Evolutionary conservation across 2,329 filamentous ascomycete species (phyloP).

Genomic region (Thelonectria rubi): DNA sequence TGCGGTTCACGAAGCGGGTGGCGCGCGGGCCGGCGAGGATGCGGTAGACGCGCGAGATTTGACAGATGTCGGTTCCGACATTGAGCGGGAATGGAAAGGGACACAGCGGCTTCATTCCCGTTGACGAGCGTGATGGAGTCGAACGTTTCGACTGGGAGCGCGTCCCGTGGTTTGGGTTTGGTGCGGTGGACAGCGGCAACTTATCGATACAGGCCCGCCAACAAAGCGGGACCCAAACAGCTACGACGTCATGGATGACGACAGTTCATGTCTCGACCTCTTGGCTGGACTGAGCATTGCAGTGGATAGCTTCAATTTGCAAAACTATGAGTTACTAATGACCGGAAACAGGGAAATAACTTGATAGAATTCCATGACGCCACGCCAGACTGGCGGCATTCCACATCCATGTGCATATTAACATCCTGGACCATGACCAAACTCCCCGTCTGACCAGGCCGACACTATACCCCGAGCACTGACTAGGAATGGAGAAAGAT

Average conservation of each 20-base stretch:
- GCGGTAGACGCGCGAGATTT: constrained; percentile 69
- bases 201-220: constrained; percentile 39
- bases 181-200: constrained; percentile 33
- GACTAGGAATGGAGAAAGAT: not conserved
- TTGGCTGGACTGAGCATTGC: not conserved
- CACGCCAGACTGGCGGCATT: constrained; percentile 25
- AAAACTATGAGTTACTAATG: constrained; percentile 22
- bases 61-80: constrained; percentile 83
- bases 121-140: not conserved
- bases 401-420: constrained; percentile 24
- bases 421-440: constrained; percentile 19
- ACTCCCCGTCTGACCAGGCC: constrained; percentile 7
- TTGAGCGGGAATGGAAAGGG: constrained; percentile 72
- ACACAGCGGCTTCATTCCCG: constrained; percentile 46
- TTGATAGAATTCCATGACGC: constrained; percentile 27
- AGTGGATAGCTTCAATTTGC: not conserved
- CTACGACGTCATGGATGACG: constrained; percentile 23
- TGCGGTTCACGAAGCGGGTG: constrained; percentile 56
- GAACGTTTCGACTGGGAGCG: no score
- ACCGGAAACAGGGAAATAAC: constrained; percentile 6
- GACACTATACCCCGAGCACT: constrained; percentile 1
- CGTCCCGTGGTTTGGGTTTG: constrained; percentile 10
- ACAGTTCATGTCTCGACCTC: not conserved
- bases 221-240: constrained; percentile 24
- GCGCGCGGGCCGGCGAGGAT: constrained; percentile 60